Percentiles rank a stretch among this genome's conserved stretches.
These are phyloP conservation scores for Entelexis sorbosivorans DNA, from an alignment of 1,139 yeast genomes.

Conservation along the genomic window DNA sequence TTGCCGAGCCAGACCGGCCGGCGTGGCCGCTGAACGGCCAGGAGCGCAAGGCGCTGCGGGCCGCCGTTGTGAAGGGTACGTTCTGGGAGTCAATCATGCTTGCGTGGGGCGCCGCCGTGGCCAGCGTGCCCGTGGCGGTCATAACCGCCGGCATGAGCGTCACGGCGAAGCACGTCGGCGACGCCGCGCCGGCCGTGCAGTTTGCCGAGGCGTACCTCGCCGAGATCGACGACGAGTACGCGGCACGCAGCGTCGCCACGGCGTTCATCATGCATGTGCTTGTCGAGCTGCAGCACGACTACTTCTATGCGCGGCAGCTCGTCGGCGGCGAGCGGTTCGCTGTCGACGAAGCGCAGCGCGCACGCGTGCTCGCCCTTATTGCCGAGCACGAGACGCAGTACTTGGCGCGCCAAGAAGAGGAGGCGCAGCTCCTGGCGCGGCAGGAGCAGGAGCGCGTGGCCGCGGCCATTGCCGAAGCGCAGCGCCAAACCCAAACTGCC, in stretches of 20 bases:
- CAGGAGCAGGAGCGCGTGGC: slow-evolving; percentile 12
- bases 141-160: slow-evolving; percentile 13
- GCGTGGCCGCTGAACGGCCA: slow-evolving; percentile 15
- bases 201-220: slow-evolving; percentile 18
- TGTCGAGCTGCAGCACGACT: slow-evolving; percentile 9
- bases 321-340: slow-evolving; percentile 5
- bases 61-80: slow-evolving; percentile 4
- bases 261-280: slow-evolving; percentile 11
- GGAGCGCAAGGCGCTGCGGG: slow-evolving; percentile 12
- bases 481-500: neutral
- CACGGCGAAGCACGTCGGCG: slow-evolving; percentile 11
- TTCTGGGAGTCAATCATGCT: slow-evolving; percentile 12
- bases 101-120: slow-evolving; percentile 4
- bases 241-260: slow-evolving; percentile 9
- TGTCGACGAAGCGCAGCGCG: slow-evolving; percentile 4
- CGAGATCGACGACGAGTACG: neutral
- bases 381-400: slow-evolving; percentile 8
- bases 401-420: neutral
- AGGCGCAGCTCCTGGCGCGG: slow-evolving; percentile 3
- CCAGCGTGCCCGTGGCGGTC: slow-evolving; percentile 15
- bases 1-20: slow-evolving; percentile 11
- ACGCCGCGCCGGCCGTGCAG: slow-evolving; percentile 10
- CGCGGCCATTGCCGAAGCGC: slow-evolving; percentile 10
- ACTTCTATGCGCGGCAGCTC: slow-evolving; percentile 17
- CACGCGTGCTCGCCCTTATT: slow-evolving; percentile 3